These are phyloP conservation scores for Pleurotus djamor DNA, from an alignment of 768 basidiomycete genomes.

Conservation along the genomic window DNA sequence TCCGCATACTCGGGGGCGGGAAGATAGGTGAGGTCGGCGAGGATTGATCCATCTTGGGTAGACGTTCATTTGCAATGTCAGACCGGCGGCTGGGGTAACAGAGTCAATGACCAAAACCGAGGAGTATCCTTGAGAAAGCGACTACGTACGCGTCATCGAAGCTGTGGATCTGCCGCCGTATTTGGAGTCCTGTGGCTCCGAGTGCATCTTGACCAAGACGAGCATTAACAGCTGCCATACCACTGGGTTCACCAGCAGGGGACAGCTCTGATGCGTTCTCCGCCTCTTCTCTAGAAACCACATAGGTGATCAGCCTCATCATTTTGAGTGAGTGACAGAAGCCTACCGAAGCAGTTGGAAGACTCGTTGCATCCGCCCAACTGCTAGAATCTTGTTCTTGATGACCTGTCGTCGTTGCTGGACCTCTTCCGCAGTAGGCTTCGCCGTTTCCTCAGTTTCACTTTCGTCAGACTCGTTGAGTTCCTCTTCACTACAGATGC, in stretches of 20 bases:
- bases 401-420: slow-evolving; percentile 70
- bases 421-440: slow-evolving; percentile 35
- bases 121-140: neutral
- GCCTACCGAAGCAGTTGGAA: slow-evolving; percentile 85
- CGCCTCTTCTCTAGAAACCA: slow-evolving; percentile 60
- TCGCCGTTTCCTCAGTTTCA: slow-evolving; percentile 27
- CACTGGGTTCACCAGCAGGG: slow-evolving; percentile 24
- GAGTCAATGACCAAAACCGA: neutral
- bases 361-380: slow-evolving; percentile 88
- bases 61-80: slow-evolving; percentile 72
- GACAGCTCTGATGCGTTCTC: slow-evolving; percentile 75
- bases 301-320: neutral
- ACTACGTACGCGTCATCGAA: slow-evolving; percentile 75
- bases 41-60: slow-evolving; percentile 48
- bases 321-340: neutral
- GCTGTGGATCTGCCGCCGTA: slow-evolving; percentile 59
- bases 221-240: slow-evolving; percentile 19
- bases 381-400: slow-evolving; percentile 92
- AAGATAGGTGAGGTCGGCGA: slow-evolving; percentile 40
- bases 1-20: slow-evolving; percentile 64
- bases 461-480: slow-evolving; percentile 50
- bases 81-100: slow-evolving; percentile 55
- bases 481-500: slow-evolving; percentile 93
- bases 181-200: slow-evolving; percentile 56
- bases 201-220: slow-evolving; percentile 53